phyloP scores from a whole-genome alignment of 1,139 yeast genomes.

The Saccharomyces hybrid region DNA sequence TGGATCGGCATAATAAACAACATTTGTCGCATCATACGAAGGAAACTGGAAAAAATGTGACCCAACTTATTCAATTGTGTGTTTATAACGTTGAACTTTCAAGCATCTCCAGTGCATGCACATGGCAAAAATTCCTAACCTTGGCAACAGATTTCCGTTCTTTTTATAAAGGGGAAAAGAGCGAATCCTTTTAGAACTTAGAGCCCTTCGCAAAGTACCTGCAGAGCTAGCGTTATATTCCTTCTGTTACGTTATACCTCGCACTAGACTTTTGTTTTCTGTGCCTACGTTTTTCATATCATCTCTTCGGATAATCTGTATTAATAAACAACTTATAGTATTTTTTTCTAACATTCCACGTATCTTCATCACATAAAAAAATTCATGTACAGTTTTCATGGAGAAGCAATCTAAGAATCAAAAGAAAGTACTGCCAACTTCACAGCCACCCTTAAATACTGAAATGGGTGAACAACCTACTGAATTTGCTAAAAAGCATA shows the following conservation, averaged over 20 bases:
- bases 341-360: background rate
- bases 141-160: background rate
- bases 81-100: background rate
- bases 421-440: background rate
- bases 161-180: too few species aligned
- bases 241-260: background rate
- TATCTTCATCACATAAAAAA: background rate
- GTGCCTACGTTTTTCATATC: background rate
- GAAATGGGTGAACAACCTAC: constrained; percentile 1
- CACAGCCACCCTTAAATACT: background rate
- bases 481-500: constrained; percentile 21
- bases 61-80: background rate
- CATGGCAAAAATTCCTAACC: background rate
- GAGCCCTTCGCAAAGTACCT: background rate
- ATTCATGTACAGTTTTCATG: background rate
- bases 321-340: background rate
- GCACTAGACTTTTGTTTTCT: background rate
- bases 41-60: background rate
- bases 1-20: background rate
- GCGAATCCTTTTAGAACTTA: background rate
- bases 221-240: background rate
- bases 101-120: background rate
- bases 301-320: background rate
- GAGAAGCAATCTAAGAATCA: background rate
- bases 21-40: background rate